A percentile compares a stretch with the other conserved stretches of the same genome.
phyloP scores from a whole-genome alignment of 495 filamentous ascomycete genomes.

The Podospora pseudopauciseta region DNA sequence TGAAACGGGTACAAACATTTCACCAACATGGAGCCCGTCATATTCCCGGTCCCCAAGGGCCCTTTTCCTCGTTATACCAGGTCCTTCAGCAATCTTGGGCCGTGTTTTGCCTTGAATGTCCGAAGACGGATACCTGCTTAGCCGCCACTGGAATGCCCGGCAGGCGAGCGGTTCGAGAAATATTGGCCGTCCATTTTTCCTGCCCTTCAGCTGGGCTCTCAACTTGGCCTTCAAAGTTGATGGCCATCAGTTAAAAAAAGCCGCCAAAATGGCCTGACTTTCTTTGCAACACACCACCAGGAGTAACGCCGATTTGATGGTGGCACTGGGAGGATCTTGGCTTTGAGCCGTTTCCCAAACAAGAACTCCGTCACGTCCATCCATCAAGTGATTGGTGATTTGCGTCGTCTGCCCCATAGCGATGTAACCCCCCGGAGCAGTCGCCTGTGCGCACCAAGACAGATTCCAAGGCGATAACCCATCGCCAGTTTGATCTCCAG shows the following conservation, averaged over 20 bases:
- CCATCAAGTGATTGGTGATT: constrained; percentile 7
- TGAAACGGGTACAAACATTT: not conserved
- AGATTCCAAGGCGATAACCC: constrained; percentile 4
- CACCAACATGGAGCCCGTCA: not conserved
- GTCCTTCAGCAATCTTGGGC: constrained; percentile 27
- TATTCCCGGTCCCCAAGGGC: constrained; percentile 5
- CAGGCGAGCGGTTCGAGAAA: not conserved
- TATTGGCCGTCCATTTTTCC: not conserved
- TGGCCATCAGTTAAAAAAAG: not conserved
- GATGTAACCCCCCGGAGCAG: constrained; percentile 10
- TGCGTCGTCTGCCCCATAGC: not conserved
- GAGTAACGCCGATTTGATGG: constrained; percentile 20
- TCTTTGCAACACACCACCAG: constrained; percentile 8
- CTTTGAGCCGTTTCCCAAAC: constrained; percentile 5
- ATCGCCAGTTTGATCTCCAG: not conserved
- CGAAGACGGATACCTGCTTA: constrained; percentile 18
- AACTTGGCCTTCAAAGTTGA: not conserved
- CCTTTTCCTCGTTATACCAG: constrained; percentile 14
- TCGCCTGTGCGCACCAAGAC: constrained; percentile 2
- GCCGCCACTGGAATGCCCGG: constrained; percentile 4
- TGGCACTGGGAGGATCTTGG: not conserved
- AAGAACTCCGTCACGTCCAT: not conserved
- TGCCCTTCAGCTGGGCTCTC: not conserved
- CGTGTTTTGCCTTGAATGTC: constrained; percentile 30
- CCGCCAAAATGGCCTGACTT: constrained; percentile 2